Base-by-base conservation (phyloP, 2,329 filamentous ascomycete species). In the Aspergillus sp. region DNA sequence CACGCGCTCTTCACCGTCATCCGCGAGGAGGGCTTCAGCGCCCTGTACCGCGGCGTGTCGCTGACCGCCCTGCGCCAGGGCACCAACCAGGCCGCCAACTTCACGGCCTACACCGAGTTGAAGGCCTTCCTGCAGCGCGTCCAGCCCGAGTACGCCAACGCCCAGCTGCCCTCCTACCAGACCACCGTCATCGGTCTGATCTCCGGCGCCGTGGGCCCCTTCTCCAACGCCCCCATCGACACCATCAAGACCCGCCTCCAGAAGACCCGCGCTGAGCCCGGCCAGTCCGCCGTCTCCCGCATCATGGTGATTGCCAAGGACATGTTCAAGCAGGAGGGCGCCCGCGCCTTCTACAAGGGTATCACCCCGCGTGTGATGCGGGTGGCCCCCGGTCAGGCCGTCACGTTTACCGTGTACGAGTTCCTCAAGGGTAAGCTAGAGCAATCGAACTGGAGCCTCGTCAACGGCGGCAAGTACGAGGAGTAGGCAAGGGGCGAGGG, bases 161-260 rank as follows among this genome's bases (percentile, higher is more conserved):
- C 70, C 14, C 84, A 85, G 61, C 79, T 99, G 40, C 93, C 94
- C 2, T 84, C 85, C 49, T 97, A 88, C 75, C 91, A 97, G 76
- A 99, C 94, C 2, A 92, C 90, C 5, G 47, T 93, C 6, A 96
- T 97, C 62, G 94, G 92, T 32, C 81, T 99, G 50, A 86, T 99
- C 22, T 90, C 85, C 49, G 94, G 94, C 62, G 94, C 94, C 56
- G 95, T 99, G 83, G 94, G 94, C 1, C 94, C 94, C 4, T 82
- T 99, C 67, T 94, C 89, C 63, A 99, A 99, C 70, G 94, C 95
- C 24, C 94, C 94, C 19, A 97, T 99, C 69, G 94, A 99, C 69
- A 99, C 94, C 36, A 97, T 99, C 79, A 99, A 99, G 85, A 99
- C 94, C 40, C 81, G 94, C 47, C 76, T 99, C 70, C 94, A 99